Evolutionary conservation across 1,284 basidiomycete species (phyloP), one percentile per base, ranked within the genome.

Genomic region (Pyrrhoderma noxium): DNA sequence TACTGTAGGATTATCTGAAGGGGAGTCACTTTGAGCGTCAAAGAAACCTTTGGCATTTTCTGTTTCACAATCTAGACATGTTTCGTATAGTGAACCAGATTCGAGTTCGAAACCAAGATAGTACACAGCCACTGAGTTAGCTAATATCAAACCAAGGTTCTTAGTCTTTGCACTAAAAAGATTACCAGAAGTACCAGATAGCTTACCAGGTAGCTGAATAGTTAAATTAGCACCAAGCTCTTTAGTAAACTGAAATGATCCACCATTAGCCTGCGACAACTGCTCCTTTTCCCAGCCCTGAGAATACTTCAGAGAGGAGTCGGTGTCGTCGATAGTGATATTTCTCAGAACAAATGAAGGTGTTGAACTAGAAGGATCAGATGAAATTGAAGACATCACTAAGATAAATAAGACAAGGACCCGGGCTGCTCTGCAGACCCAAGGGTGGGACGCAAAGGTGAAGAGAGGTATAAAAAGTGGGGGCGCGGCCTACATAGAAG

Each of bases 291-390:
- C 37, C 53, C 53, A 55, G 53, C 53, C 53, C 49, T 51, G 53
- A 48, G 53, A 43, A 23, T 47, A 55, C 19, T 45, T 48, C 53
- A 55, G 45, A 52, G 49, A 55, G 40, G 53, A 48, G 49, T 51
- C 53, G 49, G 25, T 47, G 36, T 55, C 53, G 53, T 55, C 53
- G 40, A 55, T 23, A 22, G 53, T 55, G 16, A 55, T 21, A 27
- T 55, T 55, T 34, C 43, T 47, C 27, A 55, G 22, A 44, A 47
- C 31, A 45, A 47, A 55, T 21, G 49, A 55, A 36, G 45, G 41
- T 22, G 46, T 38, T 22, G 46, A 18, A 22, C 21, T 13, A 18
- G 41, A 18, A 9, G 47, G 23, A 25, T 21, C 22, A 34, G 45
- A 36, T 11, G 46, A 48, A 55, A 51, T 37, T 36, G 40, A 47